A percentile compares a stretch with the other conserved stretches of the same genome.
phyloP scores from a whole-genome alignment of 2,329 filamentous ascomycete species.

The Phialophora chinensis region DNA sequence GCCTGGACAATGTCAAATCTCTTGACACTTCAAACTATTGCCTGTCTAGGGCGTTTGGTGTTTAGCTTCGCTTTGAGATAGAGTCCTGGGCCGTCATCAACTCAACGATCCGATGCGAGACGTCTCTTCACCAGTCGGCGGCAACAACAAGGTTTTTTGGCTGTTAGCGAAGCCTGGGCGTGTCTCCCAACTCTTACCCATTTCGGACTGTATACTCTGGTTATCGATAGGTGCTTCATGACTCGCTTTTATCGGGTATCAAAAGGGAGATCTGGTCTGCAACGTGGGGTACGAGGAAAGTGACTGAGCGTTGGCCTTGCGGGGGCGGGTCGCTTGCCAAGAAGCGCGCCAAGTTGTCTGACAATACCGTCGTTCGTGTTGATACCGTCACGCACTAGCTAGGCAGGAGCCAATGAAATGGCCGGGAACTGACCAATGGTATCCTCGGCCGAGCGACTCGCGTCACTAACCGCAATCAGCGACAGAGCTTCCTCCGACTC shows the following conservation, averaged over 20 bases:
- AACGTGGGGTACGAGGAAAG: background rate
- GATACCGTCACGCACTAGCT: background rate
- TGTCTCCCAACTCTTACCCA: background rate
- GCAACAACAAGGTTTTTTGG: background rate
- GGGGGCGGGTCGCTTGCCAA: background rate
- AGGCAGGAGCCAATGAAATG: background rate
- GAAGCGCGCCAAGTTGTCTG: background rate
- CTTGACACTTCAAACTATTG: too few relatives aligned
- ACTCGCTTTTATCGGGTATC: background rate
- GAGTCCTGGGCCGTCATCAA: too few relatives aligned
- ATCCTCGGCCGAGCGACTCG: background rate
- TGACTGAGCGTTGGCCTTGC: background rate
- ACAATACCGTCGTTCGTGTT: background rate
- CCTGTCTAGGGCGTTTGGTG: too few relatives aligned
- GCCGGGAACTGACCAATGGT: background rate
- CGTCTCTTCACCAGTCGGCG: background rate
- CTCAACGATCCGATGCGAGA: too few relatives aligned
- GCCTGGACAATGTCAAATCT: too few relatives aligned
- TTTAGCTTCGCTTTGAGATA: too few relatives aligned
- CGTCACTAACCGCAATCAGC: background rate
- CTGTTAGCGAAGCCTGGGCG: too few relatives aligned
- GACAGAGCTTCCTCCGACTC: too few relatives aligned
- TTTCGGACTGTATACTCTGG: background rate
- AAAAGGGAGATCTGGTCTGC: background rate
- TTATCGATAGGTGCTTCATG: background rate